Base-by-base conservation (phyloP, 805 yeast species). In the Metschnikowia aberdeeniae region DNA sequence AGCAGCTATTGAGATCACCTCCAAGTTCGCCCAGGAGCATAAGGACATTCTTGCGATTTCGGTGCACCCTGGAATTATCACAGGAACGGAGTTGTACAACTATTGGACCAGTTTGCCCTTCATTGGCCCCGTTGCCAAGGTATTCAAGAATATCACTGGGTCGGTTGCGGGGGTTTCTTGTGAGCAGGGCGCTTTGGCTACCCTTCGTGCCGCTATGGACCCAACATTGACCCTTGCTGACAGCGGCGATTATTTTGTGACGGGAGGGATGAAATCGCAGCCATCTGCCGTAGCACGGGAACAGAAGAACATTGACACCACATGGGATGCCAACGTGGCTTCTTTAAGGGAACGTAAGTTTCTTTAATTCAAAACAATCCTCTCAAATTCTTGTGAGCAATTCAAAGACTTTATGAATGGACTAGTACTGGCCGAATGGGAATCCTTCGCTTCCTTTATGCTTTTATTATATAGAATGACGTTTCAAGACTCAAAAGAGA, bases 11-110 rank as follows among this genome's bases (percentile, higher is more conserved):
- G 72, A 67, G 41, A 53, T 60, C 38, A 56, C 61, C 44, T 60
- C 53, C 38, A 52, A 56, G 37, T 53, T 68, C 12, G 65, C 64
- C 12, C 41, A 49, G 26, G 48, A 52, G 22, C 48, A 62, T 44
- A 71, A 71, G 4, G 53, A 61, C n/a, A 62, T 69, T 9, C 50
- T 67, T 26, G 53, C 59, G 5, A 46, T 66, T n/a, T 50, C 74
- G 0, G 63, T 66, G 1, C 75, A 70, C 42, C 75, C 75, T 1
- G 75, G 75, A 0, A 53, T 67, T 4, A 56, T 70, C 39, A 46
- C 66, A 13, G 63, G 58, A 6, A 67, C 75, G 2, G 64, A 53
- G 27, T 57, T 70, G 22, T 68, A 63, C 51, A 56, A 57, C 41
- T 49, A 59, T 46, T 62, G 65, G 66, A 59, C 52, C 36, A 51